Evolutionary conservation across 139 green algal species (phyloP), one percentile per base, ranked within the genome.

Genomic region (Chara braunii): DNA sequence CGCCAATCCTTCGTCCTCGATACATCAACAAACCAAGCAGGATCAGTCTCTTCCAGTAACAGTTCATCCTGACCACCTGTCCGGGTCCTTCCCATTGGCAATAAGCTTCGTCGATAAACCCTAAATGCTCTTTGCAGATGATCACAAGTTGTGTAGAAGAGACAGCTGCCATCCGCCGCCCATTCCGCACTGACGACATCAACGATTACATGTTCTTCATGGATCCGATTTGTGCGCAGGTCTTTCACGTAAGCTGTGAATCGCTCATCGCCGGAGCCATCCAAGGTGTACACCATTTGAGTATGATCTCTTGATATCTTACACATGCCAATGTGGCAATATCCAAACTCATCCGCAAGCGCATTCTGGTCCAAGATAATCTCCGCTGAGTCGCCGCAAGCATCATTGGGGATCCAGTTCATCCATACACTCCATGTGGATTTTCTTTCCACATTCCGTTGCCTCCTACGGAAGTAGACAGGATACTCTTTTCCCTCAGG

Each of bases 1-100:
- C 3, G n/a, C 35, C 66, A 72, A 58, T 75, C 66, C 34, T 75
- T 75, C 35, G 57, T 73, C 4, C 59, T 26, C 24, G 50, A 28
- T 5, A 70, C 32, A 58, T 75, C 66, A 4, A 72, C 50, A 14
- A 53, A 75, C 3, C 29, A 51, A 2, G 4, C 34, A 4, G 33
- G 18, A 23, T 72, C 66, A 52, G 37, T 31, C 12, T 58, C 50
- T 8, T 70, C 60, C 4, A 67, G 5, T 9, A 67, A 24, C 26
- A 62, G 43, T 45, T 67, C 57, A 31, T 62, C 53, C n/a, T 48
- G 40, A 18, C 18, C n/a, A 48, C 40, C 18, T 26, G n/a, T 26
- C 18, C 40, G 40, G n/a, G n/a, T n/a, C 18, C 18, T 26, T 48
- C 40, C 40, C 40, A 48, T 26, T 48, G n/a, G 40, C 40, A 48